Conservation (phyloP, 345 rosid species). For the Populus davidiana region DNA sequence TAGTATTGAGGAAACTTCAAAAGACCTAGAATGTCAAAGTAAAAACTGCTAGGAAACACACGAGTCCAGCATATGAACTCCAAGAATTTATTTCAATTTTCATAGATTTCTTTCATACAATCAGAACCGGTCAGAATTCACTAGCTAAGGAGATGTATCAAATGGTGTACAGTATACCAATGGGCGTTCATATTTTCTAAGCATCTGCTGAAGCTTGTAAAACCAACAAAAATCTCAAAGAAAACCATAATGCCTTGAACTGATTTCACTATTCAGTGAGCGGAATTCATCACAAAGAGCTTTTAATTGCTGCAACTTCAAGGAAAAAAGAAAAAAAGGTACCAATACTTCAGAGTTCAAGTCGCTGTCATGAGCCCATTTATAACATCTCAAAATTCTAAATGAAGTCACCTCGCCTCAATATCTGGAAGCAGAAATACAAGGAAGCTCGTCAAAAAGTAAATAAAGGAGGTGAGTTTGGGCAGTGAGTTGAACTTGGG, state of each 20-base stretch:
- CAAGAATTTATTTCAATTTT: constrained; percentile 16
- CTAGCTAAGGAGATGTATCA: constrained; percentile 8
- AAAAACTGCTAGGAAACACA: not conserved
- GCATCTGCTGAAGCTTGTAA: constrained; percentile 20
- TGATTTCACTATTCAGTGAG: constrained; percentile 8
- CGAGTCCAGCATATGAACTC: constrained; percentile 4
- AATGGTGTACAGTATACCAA: constrained; percentile 12
- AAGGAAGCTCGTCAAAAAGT: constrained; percentile 4
- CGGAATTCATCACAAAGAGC: constrained; percentile 24
- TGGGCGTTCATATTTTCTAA: constrained; percentile 13
- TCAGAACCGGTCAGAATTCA: constrained; percentile 24
- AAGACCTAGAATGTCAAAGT: not conserved
- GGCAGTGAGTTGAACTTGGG: not conserved
- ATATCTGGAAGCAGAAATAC: constrained; percentile 39
- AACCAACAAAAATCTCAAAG: constrained; percentile 15
- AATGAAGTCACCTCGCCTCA: constrained; percentile 34
- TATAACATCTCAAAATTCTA: constrained; percentile 22
- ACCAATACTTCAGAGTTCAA: constrained; percentile 27
- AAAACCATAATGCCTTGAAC: constrained; percentile 11
- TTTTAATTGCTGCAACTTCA: constrained; percentile 39
- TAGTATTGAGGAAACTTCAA: not conserved
- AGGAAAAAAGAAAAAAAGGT: constrained; percentile 10
- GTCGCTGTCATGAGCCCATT: constrained; percentile 22
- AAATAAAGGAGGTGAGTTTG: not conserved
- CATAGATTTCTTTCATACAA: constrained; percentile 27